phyloP scores from a whole-genome alignment of 129 eudicot species.

The Ambrosia trifida region DNA sequence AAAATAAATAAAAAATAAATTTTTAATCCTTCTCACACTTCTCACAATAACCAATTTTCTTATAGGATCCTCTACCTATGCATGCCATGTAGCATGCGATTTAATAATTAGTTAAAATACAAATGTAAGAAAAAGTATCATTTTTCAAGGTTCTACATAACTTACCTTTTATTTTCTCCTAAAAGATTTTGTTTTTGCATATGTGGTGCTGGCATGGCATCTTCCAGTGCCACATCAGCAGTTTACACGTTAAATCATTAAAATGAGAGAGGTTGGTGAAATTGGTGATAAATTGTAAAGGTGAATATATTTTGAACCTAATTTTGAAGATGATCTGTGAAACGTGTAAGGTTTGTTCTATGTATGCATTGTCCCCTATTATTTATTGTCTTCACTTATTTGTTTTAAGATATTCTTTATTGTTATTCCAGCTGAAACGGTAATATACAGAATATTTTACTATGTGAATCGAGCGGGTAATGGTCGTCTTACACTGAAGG shows the following conservation, averaged over 20 bases:
- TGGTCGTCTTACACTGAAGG: constrained; percentile 63
- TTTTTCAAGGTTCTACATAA: not conserved
- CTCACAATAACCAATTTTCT: too few relatives aligned
- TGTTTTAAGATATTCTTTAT: constrained; percentile 24
- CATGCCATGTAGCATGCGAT: not conserved
- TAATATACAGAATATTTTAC: constrained; percentile 70
- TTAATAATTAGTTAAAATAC: not conserved
- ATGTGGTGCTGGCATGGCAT: not conserved
- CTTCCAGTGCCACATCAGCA: not conserved
- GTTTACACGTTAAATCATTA: not conserved
- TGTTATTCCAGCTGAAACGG: constrained; percentile 63
- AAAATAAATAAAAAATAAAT: too few relatives aligned
- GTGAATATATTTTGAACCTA: not conserved
- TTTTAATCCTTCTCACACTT: too few relatives aligned
- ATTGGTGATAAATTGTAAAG: not conserved
- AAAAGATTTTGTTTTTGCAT: not conserved
- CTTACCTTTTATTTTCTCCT: not conserved
- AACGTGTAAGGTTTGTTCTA: not conserved
- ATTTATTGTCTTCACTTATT: not conserved
- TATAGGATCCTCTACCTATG: too few relatives aligned
- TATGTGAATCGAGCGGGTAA: constrained; percentile 60
- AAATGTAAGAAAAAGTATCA: not conserved
- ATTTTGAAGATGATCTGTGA: not conserved
- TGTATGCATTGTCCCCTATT: not conserved
- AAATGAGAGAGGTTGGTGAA: not conserved